These are phyloP conservation scores for Metarhizium sp. DNA, from an alignment of 2,329 filamentous ascomycete genomes.

Conservation along the genomic window DNA sequence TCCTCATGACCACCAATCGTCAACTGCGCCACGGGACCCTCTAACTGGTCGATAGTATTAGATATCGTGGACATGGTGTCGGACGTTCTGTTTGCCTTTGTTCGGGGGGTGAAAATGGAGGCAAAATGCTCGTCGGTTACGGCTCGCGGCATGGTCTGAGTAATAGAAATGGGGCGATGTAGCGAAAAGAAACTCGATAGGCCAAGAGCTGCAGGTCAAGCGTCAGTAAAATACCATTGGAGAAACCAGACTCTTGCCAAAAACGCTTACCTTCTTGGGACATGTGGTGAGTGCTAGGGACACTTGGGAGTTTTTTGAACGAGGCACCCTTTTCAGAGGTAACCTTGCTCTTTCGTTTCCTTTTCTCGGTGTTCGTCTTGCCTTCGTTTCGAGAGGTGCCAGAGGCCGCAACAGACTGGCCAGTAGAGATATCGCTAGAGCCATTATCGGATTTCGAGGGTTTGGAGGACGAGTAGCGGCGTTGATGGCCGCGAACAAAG, in stretches of 20 bases:
- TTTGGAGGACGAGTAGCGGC: slow-evolving; percentile 52
- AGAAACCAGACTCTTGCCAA: background rate
- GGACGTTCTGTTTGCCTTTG: slow-evolving; percentile 40
- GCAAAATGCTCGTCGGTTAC: slow-evolving; percentile 70
- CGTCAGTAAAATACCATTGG: background rate
- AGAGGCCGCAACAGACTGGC: slow-evolving; percentile 39
- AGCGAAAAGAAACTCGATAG: slow-evolving; percentile 93
- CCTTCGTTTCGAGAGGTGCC: slow-evolving; percentile 30
- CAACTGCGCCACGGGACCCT: slow-evolving; percentile 46
- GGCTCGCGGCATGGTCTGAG: slow-evolving; percentile 64
- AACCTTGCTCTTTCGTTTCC: slow-evolving; percentile 50
- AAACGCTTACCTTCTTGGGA: slow-evolving; percentile 51
- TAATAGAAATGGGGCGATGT: slow-evolving; percentile 87
- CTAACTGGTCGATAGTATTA: slow-evolving; percentile 48
- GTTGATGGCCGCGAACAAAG: slow-evolving; percentile 36
- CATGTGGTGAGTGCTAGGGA: slow-evolving; percentile 66
- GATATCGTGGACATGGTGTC: slow-evolving; percentile 61
- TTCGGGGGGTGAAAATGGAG: slow-evolving; percentile 63
- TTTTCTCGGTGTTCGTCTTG: slow-evolving; percentile 40
- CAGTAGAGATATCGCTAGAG: slow-evolving; percentile 39
- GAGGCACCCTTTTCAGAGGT: slow-evolving; percentile 32
- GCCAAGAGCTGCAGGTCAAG: slow-evolving; percentile 56
- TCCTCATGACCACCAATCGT: slow-evolving; percentile 33
- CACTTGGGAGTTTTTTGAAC: slow-evolving; percentile 56
- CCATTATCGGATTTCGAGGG: slow-evolving; percentile 52